Evolutionary conservation across 495 filamentous ascomycete genomes (phyloP).

Genomic region (Aspergillus haitiensis): DNA sequence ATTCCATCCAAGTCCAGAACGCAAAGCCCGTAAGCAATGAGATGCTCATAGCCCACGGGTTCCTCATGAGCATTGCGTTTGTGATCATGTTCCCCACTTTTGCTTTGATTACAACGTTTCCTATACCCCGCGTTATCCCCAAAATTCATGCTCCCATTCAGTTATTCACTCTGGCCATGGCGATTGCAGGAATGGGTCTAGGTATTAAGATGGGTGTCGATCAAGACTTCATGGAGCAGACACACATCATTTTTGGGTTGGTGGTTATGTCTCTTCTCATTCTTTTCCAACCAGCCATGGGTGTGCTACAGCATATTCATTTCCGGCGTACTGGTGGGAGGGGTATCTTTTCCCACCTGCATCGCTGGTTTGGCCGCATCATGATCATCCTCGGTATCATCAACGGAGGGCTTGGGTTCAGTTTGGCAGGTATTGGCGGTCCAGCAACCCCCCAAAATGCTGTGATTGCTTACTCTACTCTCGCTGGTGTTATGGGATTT

Average conservation of each 20-base stretch:
- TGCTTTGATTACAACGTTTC: slow-evolving; percentile 41
- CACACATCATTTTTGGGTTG: slow-evolving; percentile 54
- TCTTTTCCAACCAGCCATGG: slow-evolving; percentile 61
- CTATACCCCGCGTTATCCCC: slow-evolving; percentile 26
- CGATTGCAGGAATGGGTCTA: slow-evolving; percentile 59
- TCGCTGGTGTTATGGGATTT: slow-evolving; percentile 54
- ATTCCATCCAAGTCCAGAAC: not conserved
- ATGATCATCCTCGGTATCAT: slow-evolving; percentile 64
- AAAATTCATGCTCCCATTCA: slow-evolving; percentile 60
- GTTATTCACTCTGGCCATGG: slow-evolving; percentile 51
- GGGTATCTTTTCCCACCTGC: slow-evolving; percentile 56
- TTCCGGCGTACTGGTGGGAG: slow-evolving; percentile 49
- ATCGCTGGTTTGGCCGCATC: slow-evolving; percentile 87
- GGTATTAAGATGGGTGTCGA: slow-evolving; percentile 52
- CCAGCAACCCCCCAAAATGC: slow-evolving; percentile 31
- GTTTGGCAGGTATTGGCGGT: slow-evolving; percentile 39
- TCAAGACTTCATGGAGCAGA: slow-evolving; percentile 17
- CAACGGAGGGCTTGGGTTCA: slow-evolving; percentile 70
- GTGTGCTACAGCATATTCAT: slow-evolving; percentile 60
- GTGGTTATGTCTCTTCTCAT: slow-evolving; percentile 55
- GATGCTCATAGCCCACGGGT: slow-evolving; percentile 38
- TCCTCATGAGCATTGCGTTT: slow-evolving; percentile 40
- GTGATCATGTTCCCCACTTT: slow-evolving; percentile 49
- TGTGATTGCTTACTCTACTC: slow-evolving; percentile 58
- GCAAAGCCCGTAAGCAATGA: not conserved